Evolutionary conservation across 768 basidiomycete genomes (phyloP), one percentile per base, ranked within the genome.

Genomic region (Leccinellum rugosiceps): DNA sequence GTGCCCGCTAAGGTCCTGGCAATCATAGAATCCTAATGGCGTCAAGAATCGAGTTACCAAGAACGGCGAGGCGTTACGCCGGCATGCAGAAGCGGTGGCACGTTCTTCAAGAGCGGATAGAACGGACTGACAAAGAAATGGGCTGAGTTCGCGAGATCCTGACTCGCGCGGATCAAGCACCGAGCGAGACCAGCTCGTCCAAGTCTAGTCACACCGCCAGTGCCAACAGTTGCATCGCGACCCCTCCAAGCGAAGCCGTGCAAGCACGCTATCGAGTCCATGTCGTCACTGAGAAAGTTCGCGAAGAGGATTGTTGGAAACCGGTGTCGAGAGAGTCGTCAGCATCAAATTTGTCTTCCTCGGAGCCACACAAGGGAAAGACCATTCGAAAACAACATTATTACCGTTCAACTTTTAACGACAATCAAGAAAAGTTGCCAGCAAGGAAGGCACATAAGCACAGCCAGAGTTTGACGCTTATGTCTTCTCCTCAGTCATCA

Each of bases 21-120:
- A 25, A 94, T 97, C 64, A 89, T 98, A 64, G 93, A 94, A n/a
- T n/a, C n/a, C n/a, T 71, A 97, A 93, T 72, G 94, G 94, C 25
- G 90, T 98, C 28, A 84, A 85, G 56, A 94, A 97, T 61, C 85
- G 95, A 55, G 88, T 94, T 6, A 98, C 95, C 21, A 95, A 94
- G 82, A 98, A 98, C 61, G 96, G 96, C 1, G 96, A 98, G 75
- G 93, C 93, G 34, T 74, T 98, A 50, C 82, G 95, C 58, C 79
- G 93, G 63, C 92, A 92, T 69, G 88, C 90, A 3, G 95, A 97
- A 66, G 92, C 81, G 92, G 50, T 97, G 94, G 94, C 81, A 81
- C 59, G 85, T 81, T 62, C 76, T 97, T 32, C 82, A 82, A 60
- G 90, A 93, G 54, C 83, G 91, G 51, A 93, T 97, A 63, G 67